Evolutionary conservation across 2,329 filamentous ascomycete genomes (phyloP).

Genomic region (Clonostachys sp.): DNA sequence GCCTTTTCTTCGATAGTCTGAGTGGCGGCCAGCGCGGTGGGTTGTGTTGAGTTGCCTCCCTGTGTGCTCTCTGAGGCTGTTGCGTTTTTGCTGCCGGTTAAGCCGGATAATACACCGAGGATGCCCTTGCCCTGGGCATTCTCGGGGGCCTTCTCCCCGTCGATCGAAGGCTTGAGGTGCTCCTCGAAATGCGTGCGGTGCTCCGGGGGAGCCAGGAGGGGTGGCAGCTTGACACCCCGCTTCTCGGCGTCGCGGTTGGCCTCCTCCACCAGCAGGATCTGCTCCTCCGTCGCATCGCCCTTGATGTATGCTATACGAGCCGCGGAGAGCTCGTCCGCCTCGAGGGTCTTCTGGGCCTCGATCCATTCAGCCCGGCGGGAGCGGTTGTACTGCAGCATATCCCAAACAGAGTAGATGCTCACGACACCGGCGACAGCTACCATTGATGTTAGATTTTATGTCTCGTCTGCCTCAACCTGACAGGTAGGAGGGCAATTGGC

Average conservation of each 20-base stretch:
- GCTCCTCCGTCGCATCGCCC: slow-evolving; percentile 50
- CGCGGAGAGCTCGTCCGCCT: slow-evolving; percentile 48
- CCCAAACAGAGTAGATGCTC: slow-evolving; percentile 54
- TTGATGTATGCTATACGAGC: slow-evolving; percentile 58
- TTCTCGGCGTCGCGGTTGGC: slow-evolving; percentile 43
- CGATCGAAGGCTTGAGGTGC: slow-evolving; percentile 21
- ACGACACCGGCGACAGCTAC: slow-evolving; percentile 49
- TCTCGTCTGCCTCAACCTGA: neutral
- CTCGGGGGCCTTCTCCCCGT: slow-evolving; percentile 9
- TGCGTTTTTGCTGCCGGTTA: slow-evolving; percentile 14
- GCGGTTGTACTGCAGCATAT: slow-evolving; percentile 59
- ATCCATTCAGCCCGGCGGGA: slow-evolving; percentile 55
- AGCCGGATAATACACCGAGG: slow-evolving; percentile 23
- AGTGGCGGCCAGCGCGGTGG: slow-evolving; percentile 4
- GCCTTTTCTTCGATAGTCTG: slow-evolving; percentile 28
- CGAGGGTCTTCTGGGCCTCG: slow-evolving; percentile 47
- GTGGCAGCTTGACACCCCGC: slow-evolving; percentile 41
- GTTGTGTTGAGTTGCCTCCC: neutral
- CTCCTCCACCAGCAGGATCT: slow-evolving; percentile 52
- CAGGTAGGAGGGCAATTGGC: too few species aligned
- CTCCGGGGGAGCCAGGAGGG: slow-evolving; percentile 41
- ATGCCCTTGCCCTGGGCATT: slow-evolving; percentile 26
- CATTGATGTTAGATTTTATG: neutral
- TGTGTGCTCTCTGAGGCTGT: neutral
- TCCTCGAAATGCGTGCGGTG: slow-evolving; percentile 29